phyloP scores from a whole-genome alignment of 2,329 filamentous ascomycete species.

The Cladosporium phlei region DNA sequence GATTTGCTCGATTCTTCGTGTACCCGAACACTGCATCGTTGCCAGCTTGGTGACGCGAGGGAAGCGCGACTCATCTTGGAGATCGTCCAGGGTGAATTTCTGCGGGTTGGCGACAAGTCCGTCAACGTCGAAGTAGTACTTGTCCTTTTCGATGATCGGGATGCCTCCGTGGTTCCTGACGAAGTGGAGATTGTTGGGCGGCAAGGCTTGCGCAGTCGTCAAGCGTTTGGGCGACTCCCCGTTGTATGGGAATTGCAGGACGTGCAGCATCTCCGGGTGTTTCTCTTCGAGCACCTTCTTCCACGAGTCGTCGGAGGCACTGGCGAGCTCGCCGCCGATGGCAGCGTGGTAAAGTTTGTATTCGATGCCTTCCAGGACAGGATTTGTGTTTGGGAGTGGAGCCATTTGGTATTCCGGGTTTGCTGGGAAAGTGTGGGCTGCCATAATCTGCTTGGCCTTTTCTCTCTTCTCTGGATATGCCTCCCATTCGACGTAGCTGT shows the following conservation, averaged over 20 bases:
- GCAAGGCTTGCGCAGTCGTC: constrained; percentile 47
- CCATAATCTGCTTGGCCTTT: constrained; percentile 47
- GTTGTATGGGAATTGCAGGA: constrained; percentile 61
- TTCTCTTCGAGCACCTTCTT: constrained; percentile 53
- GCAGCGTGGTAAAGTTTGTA: constrained; percentile 59
- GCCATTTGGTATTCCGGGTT: constrained; percentile 54
- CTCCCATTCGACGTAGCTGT: constrained; percentile 59
- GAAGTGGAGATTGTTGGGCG: constrained; percentile 53
- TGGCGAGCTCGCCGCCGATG: constrained; percentile 41
- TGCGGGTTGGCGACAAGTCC: constrained; percentile 52
- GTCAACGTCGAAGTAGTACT: constrained; percentile 46
- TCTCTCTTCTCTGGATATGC: constrained; percentile 56
- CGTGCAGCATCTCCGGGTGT: constrained; percentile 56
- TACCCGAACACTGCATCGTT: constrained; percentile 59
- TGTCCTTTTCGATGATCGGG: constrained; percentile 50
- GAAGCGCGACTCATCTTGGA: constrained; percentile 52
- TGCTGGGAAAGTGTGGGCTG: constrained; percentile 40
- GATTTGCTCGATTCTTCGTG: constrained; percentile 58
- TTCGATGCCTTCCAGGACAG: constrained; percentile 51
- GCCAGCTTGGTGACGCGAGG: constrained; percentile 50
- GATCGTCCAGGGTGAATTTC: constrained; percentile 48
- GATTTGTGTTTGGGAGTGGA: constrained; percentile 54
- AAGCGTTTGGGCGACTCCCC: constrained; percentile 55
- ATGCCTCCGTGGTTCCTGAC: constrained; percentile 62
- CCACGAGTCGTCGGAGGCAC: constrained; percentile 53